Base-by-base conservation (phyloP, 2,329 filamentous ascomycete species). In the Trichoderma sp. region DNA sequence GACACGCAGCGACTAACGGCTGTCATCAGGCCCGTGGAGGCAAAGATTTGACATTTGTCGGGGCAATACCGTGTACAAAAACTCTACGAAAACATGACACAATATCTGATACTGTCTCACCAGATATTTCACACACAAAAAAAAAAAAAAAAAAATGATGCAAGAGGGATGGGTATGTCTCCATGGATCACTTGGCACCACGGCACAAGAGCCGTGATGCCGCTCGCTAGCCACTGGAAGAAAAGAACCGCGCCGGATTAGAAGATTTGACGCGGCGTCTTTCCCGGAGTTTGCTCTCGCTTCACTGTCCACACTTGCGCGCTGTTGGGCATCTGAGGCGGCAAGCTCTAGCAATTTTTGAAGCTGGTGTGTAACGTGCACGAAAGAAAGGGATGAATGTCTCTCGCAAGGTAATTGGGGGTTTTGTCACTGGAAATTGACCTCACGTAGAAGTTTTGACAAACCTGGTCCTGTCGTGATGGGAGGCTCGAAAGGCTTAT, bases 251-350 rank as follows among this genome's bases (percentile, higher is more conserved):
- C 57, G 64, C 65, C 47, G 54, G 62, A 67, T 66, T 67, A 67
- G 66, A 67, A 68, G 70, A 26, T 24, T 48, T 48, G 52, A 70
- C 66, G 61, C 65, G 69, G 67, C 69, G 44, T 30, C 34, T 14
- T 39, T 39, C 34, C 34, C 34, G 67, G 71, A 70, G 79, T 79
- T 84, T 78, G 66, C 78, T 88, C 71, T 88, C 81, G 85, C 85
- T 88, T 88, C 85, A 86, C 78, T 86, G 85, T 88, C 85, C 85
- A 88, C 85, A 88, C 85, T 85, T 85, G 83, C 81, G 75, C 85
- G 84, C 80, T 82, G 80, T 86, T 77, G 79, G 72, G 74, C 73
- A 72, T 73, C 75, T 78, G 75, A 81, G 79, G 78, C 84, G 85
- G 80, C 83, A 86, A 86, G 85, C 84, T 88, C 85, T 88, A 88